Evolutionary conservation across 2,329 filamentous ascomycete species (phyloP), one percentile per base, ranked within the genome.

Genomic region (Geosmithia putterillii): DNA sequence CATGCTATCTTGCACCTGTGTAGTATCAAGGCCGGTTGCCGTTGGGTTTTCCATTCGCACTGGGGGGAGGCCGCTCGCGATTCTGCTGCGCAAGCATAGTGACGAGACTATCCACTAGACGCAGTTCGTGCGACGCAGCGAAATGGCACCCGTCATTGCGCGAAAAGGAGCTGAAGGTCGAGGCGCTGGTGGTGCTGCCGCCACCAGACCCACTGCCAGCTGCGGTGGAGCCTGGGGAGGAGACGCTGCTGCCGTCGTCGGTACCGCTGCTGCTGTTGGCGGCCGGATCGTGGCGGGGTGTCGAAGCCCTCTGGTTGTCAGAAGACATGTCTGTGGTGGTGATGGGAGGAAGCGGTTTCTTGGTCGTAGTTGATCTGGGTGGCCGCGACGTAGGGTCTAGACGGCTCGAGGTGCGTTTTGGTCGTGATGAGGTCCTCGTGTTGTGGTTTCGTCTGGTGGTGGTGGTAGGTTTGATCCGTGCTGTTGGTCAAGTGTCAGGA

Each of bases 71-170:
- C 19, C 41, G 9, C n/a, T 7, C 28, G 10, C 37, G n/a, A 19
- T 46, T 43, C 41, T 46, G n/a, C n/a, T n/a, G 41, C 9, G 44
- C 36, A 17, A 46, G 38, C 1, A 46, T 41, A n/a, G 41, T 22
- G 7, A 46, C 28, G 7, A 46, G 44, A 32, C 17, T 43, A 20
- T 46, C 44, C n/a, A 46, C 41, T 19, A 46, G 25, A 9, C 28
- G 25, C 5, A 46, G 37, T 41, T 46, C 44, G 3, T 38, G 32
- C 17, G 44, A 46, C 9, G 18, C 25, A 21, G 38, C 41, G 21
- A 46, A 46, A 42, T 46, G 44, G 34, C 44, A 46, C 6, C 6
- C 28, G 15, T 6, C 10, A 3, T 32, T 32, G 10, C 28, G 28
- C 28, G 28, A 32, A 7, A 7, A 14, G 3, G 5, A 32, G 10